Evolutionary conservation across 192 early-diverging fungal genomes (phyloP).

Genomic region (Funneliformis mosseae): DNA sequence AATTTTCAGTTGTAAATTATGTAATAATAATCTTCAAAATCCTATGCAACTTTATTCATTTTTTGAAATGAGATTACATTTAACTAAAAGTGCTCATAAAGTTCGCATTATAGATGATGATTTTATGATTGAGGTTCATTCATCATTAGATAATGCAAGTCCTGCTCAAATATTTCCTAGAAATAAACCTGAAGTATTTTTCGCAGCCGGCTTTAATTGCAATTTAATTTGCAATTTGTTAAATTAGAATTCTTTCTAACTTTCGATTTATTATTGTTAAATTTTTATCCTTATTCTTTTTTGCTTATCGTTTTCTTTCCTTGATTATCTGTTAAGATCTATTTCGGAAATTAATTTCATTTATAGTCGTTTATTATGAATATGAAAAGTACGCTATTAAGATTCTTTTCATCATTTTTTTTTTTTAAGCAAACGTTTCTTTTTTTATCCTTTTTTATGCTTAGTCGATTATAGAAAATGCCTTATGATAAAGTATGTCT

Average conservation of each 20-base stretch:
- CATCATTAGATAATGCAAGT: neutral
- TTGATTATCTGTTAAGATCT: too few relatives aligned
- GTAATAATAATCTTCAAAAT: neutral
- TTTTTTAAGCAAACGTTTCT: too few relatives aligned
- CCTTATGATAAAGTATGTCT: too few relatives aligned
- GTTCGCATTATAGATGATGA: conserved; percentile 1
- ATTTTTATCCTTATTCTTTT: too few relatives aligned
- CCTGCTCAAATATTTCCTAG: neutral
- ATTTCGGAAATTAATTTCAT: too few relatives aligned
- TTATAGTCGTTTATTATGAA: too few relatives aligned
- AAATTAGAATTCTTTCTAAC: neutral
- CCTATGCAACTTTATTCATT: conserved; percentile 14
- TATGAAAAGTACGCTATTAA: too few relatives aligned
- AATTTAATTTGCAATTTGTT: conserved; percentile 18
- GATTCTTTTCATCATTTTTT: too few relatives aligned
- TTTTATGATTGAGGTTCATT: neutral
- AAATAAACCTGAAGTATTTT: conserved; percentile 25
- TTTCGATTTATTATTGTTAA: too few relatives aligned
- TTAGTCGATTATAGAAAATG: too few relatives aligned
- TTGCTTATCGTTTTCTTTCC: too few relatives aligned
- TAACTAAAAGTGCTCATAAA: neutral
- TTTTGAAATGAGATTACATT: conserved; percentile 23
- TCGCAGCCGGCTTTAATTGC: conserved; percentile 8
- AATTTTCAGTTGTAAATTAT: conserved; percentile 11
- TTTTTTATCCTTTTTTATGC: too few relatives aligned